Percentiles rank a stretch among this genome's conserved stretches.
Conservation (phyloP, 441 rosid genomes). For the Raphanus hybrid region DNA sequence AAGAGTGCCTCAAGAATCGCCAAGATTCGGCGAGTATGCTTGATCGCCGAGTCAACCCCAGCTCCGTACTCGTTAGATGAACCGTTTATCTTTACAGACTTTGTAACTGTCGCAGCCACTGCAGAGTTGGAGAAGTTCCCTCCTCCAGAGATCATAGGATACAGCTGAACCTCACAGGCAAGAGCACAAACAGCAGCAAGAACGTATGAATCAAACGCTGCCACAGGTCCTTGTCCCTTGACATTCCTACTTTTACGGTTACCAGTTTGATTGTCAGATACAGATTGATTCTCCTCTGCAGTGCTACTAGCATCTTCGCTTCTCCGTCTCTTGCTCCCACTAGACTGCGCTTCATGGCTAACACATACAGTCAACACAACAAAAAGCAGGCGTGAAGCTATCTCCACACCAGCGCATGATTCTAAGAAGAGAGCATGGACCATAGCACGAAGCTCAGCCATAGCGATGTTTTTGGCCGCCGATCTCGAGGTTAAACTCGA, state of each 20-base stretch:
- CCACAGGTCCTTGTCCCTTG: conserved; percentile 94
- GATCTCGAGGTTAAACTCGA: conserved; percentile 60
- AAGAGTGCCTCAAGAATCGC: conserved; percentile 95
- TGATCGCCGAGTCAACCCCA: conserved; percentile 76
- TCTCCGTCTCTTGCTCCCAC: conserved; percentile 76
- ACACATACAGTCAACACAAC: conserved; percentile 97
- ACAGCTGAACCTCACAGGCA: conserved; percentile 94
- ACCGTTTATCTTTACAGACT: conserved; percentile 69
- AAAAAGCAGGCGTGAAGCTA: conserved; percentile 94
- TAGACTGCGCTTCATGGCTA: conserved; percentile 96
- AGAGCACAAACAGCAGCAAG: conserved; percentile 99
- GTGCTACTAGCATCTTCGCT: conserved; percentile 53
- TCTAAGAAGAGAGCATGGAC: conserved; percentile 96
- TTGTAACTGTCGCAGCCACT: conserved; percentile 45
- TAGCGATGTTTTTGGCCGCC: conserved; percentile 89
- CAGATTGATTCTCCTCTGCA: conserved; percentile 50
- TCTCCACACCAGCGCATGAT: conserved; percentile 91
- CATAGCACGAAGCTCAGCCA: conserved; percentile 99
- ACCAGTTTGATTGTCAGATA: conserved; percentile 51
- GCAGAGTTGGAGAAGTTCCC: conserved; percentile 53
- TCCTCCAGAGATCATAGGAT: conserved; percentile 77
- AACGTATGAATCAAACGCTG: conserved; percentile 97
- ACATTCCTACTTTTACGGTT: conserved; percentile 53
- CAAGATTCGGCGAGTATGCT: conserved; percentile 92
- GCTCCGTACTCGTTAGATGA: conserved; percentile 60